Conservation (phyloP, 805 yeast genomes). For the Teunomyces pallodes region DNA sequence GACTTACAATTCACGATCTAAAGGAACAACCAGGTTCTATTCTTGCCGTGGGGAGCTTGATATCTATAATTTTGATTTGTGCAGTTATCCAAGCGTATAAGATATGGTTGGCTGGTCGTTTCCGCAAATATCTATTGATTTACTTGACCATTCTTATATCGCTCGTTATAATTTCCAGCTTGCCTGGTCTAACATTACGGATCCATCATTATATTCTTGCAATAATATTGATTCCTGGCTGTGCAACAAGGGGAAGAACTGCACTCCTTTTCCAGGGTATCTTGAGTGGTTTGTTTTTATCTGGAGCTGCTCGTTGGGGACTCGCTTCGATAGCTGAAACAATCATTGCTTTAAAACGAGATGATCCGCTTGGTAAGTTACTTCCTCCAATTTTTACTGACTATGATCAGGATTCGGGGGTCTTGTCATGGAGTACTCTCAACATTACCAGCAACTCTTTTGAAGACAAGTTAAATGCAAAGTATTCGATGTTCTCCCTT, state of each 20-base stretch:
- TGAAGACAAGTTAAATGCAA: slow-evolving; percentile 18
- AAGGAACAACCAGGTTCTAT: slow-evolving; percentile 76
- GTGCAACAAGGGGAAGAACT: slow-evolving; percentile 67
- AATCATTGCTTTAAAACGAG: slow-evolving; percentile 58
- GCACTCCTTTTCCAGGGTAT: slow-evolving; percentile 83
- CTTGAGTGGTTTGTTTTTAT: slow-evolving; percentile 71
- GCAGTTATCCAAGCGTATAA: slow-evolving; percentile 71
- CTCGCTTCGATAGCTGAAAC: slow-evolving; percentile 88
- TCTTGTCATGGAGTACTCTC: slow-evolving; percentile 36
- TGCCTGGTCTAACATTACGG: slow-evolving; percentile 72
- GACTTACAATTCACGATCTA: slow-evolving; percentile 71
- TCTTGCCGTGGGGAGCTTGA: slow-evolving; percentile 55
- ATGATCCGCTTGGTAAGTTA: slow-evolving; percentile 62
- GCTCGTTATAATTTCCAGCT: slow-evolving; percentile 41
- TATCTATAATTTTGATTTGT: slow-evolving; percentile 45
- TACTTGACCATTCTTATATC: slow-evolving; percentile 48
- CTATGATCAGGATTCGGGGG: slow-evolving; percentile 26
- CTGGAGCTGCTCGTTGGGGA: slow-evolving; percentile 93
- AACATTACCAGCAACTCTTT: slow-evolving; percentile 5
- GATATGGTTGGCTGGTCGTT: slow-evolving; percentile 75
- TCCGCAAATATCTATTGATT: slow-evolving; percentile 54
- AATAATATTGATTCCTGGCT: slow-evolving; percentile 75
- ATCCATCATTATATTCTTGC: slow-evolving; percentile 81
- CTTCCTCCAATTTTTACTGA: slow-evolving; percentile 50
- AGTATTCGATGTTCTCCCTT: slow-evolving; percentile 55